Base-by-base conservation (phyloP, 345 rosid genomes). In the Anastatica hierochuntica region DNA sequence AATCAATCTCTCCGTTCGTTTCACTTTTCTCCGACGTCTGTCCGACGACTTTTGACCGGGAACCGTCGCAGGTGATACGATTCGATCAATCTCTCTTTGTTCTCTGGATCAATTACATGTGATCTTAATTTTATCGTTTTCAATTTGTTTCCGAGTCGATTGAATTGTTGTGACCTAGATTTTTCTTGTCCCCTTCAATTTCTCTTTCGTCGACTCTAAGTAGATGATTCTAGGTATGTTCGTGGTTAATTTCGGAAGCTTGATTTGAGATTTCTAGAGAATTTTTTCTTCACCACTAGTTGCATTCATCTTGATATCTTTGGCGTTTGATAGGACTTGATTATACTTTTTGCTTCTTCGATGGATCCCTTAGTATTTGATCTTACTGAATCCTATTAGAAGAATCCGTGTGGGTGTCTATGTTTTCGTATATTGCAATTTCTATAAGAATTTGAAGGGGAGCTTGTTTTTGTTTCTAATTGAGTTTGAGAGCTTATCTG, bases 401-500 rank as follows among this genome's bases (percentile, higher is more conserved):
- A 43, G 26, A 36, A 18, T 26, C 5, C 23, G 43, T 49, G 18
- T 64, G 23, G 23, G 26, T 0, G 13, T 43, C 15, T 17, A 13
- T n/a, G n/a, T 7, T 42, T 49, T 7, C 12, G 17, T 7, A 3
- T 14, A 16, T 34, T 23, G 15, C 52, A 35, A n/a, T 52, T 43
- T 43, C 5, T 5, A 2, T 39, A 27, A 13, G 15, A 30, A 30
- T 40, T 50, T 42, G 7, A 43, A 3, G 7, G 58, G 12, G 24
- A 21, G 24, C 24, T 21, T 24, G 27, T 14, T 31, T 15, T 49
- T 17, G 58, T 50, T 35, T 56, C 74, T 83, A 63, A 76, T 74
- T 75, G 2, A 27, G 69, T 72, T 73, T 66, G 50, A 56, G 74
- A 76, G 79, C 81, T 78, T 77, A 62, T 70, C 69, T 78, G 74